These are phyloP conservation scores for Thozetella sp. DNA, from an alignment of 495 filamentous ascomycete species.

Conservation along the genomic window DNA sequence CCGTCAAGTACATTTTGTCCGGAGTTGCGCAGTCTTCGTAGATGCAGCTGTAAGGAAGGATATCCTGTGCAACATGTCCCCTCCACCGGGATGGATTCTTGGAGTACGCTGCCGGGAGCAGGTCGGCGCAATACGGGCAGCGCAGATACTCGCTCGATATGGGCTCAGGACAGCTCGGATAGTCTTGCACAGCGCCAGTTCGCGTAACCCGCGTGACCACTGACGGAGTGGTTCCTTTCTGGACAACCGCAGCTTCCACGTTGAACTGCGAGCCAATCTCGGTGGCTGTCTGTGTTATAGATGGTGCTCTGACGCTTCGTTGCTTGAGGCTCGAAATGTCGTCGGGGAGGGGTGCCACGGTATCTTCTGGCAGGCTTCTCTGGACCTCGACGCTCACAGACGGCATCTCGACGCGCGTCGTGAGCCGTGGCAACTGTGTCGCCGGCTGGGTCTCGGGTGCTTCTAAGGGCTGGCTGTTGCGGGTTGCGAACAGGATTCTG, in stretches of 20 bases:
- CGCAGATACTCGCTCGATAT: background rate
- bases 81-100: background rate
- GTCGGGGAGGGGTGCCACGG: background rate
- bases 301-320: background rate
- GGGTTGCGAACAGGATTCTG: background rate
- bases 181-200: background rate
- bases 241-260: background rate
- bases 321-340: background rate
- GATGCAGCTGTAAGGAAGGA: background rate
- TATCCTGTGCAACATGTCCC: background rate
- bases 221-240: background rate
- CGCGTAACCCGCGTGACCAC: background rate
- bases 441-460: too few relatives aligned
- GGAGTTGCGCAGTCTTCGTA: background rate
- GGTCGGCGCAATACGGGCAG: background rate
- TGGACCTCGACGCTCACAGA: background rate
- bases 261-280: background rate
- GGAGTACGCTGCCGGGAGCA: background rate
- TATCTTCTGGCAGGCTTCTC: background rate
- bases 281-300: background rate
- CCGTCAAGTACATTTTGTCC: background rate
- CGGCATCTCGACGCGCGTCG: too few relatives aligned
- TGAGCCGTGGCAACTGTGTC: too few relatives aligned
- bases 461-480: background rate
- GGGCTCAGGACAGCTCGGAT: background rate